These are phyloP conservation scores for Cryphonectria naterciae DNA, from an alignment of 2,329 filamentous ascomycete genomes.

Conservation along the genomic window DNA sequence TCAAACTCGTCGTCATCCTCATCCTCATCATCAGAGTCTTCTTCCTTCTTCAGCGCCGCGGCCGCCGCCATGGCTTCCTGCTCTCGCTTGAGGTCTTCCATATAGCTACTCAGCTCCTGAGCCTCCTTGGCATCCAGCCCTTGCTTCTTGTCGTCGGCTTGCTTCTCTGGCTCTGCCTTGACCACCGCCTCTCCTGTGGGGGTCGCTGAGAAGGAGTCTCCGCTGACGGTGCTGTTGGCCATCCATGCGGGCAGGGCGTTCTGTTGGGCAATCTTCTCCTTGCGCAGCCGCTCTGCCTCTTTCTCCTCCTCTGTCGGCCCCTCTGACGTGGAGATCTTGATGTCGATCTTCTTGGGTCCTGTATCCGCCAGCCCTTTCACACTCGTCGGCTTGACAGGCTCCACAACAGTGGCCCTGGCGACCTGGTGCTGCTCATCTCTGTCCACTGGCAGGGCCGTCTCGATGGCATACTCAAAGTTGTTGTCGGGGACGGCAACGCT, in stretches of 20 bases:
- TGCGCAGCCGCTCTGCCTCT: conserved; percentile 65
- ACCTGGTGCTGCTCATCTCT: conserved; percentile 71
- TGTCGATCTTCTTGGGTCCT: conserved; percentile 69
- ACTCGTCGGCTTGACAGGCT: conserved; percentile 63
- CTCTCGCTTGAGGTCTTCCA: conserved; percentile 63
- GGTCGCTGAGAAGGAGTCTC: conserved; percentile 59
- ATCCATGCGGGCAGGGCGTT: conserved; percentile 76
- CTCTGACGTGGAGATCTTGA: conserved; percentile 69
- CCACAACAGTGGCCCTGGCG: conserved; percentile 61
- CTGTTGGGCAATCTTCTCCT: conserved; percentile 67
- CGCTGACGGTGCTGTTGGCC: conserved; percentile 69
- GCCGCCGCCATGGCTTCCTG: conserved; percentile 40
- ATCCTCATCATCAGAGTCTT: conserved; percentile 45
- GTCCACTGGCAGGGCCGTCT: conserved; percentile 64
- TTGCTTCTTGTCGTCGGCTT: conserved; percentile 46
- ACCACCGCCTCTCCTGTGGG: conserved; percentile 35
- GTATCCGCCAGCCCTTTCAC: conserved; percentile 71
- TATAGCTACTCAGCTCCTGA: conserved; percentile 68
- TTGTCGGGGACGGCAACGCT: conserved; percentile 73
- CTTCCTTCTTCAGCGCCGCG: conserved; percentile 52
- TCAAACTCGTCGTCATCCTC: conserved; percentile 53
- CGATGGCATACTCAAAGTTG: conserved; percentile 71
- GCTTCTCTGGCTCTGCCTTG: conserved; percentile 51
- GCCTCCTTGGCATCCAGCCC: conserved; percentile 54
- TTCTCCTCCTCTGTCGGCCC: conserved; percentile 70